Evolutionary conservation across 768 basidiomycete species (phyloP).

Genomic region (Tulasnella calospora): DNA sequence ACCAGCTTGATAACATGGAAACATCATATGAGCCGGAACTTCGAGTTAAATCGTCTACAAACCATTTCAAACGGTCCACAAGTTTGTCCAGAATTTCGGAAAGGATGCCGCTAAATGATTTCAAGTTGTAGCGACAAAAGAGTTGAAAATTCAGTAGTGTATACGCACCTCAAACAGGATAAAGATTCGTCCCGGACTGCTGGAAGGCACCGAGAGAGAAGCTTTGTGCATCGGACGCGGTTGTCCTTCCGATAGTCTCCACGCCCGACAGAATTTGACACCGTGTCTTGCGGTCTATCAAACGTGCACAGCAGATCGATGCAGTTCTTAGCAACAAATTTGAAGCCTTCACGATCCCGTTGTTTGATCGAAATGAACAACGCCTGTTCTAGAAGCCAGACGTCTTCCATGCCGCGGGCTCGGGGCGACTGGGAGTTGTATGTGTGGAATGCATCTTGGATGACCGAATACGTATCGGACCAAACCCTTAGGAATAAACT

Average conservation of each 20-base stretch:
- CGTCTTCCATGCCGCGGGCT: neutral
- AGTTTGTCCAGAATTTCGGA: neutral
- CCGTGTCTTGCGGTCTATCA: neutral
- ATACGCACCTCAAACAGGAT: no score
- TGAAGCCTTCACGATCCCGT: neutral
- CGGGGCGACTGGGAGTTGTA: neutral
- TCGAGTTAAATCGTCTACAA: neutral
- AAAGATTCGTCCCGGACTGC: neutral
- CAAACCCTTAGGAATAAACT: neutral
- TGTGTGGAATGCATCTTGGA: neutral
- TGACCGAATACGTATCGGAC: neutral
- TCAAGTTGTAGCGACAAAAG: no score
- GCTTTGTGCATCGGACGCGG: neutral
- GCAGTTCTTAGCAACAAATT: neutral
- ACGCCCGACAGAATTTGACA: neutral
- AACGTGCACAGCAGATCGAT: neutral
- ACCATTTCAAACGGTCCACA: neutral
- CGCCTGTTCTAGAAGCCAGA: neutral
- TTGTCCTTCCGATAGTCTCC: neutral
- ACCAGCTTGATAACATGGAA: neutral
- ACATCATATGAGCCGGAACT: neutral
- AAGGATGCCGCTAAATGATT: no score
- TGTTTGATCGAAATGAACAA: neutral
- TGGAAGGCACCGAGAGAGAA: neutral
- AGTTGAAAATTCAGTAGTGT: no score